phyloP scores from a whole-genome alignment of 805 yeast genomes.

The Starmerella cellae region DNA sequence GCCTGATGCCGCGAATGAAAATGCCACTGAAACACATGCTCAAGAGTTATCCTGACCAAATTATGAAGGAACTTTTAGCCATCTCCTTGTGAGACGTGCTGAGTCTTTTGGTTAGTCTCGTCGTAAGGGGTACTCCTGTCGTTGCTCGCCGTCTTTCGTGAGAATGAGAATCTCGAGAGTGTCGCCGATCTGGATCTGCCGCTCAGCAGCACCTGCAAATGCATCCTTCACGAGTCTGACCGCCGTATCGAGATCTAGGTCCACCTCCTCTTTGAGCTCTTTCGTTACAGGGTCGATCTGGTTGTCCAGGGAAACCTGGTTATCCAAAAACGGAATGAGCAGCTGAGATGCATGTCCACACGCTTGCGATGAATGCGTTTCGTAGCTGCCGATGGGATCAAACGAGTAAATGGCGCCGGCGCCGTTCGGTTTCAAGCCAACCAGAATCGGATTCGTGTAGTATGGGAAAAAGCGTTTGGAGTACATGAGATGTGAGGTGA shows the following conservation, averaged over 20 bases:
- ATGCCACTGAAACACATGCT: no score
- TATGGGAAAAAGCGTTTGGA: slow-evolving; percentile 94
- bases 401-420: slow-evolving; percentile 90
- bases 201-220: slow-evolving; percentile 89
- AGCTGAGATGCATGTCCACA: slow-evolving; percentile 95
- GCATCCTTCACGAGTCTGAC: slow-evolving; percentile 83
- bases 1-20: no score
- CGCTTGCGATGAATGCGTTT: slow-evolving; percentile 93
- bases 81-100: no score
- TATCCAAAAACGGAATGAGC: slow-evolving; percentile 94
- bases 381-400: slow-evolving; percentile 97
- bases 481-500: slow-evolving; percentile 77
- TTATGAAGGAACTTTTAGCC: no score
- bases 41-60: no score
- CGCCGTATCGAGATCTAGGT: slow-evolving; percentile 69
- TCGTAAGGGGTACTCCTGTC: slow-evolving; percentile 73
- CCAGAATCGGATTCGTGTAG: slow-evolving; percentile 87
- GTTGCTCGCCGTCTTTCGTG: slow-evolving; percentile 83
- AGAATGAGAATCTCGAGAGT: slow-evolving; percentile 82
- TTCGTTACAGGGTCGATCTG: slow-evolving; percentile 71
- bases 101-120: slow-evolving; percentile 71
- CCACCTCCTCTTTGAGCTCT: slow-evolving; percentile 46
- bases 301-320: slow-evolving; percentile 91
- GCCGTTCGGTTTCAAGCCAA: slow-evolving; percentile 85
- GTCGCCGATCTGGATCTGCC: slow-evolving; percentile 98